These are phyloP conservation scores for Flaveria robusta DNA, from an alignment of 129 eudicot species.

Conservation along the genomic window DNA sequence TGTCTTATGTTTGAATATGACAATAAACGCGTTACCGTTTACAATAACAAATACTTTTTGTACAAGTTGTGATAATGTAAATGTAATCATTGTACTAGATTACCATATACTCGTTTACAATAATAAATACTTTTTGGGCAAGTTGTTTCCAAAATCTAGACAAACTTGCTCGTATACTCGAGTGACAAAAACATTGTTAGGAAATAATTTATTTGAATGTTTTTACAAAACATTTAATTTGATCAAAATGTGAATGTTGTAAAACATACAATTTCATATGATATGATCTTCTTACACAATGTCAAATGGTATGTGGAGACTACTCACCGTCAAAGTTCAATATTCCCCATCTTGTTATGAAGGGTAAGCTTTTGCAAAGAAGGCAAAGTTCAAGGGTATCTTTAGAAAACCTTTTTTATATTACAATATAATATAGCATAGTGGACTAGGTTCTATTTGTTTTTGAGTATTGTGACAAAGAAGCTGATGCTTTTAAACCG, in stretches of 20 bases:
- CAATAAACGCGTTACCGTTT: too few relatives aligned
- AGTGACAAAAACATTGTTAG: neutral
- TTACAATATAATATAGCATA: slow-evolving; percentile 25
- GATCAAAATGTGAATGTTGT: neutral
- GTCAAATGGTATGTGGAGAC: neutral
- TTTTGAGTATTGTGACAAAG: slow-evolving; percentile 26
- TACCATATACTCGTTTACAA: too few relatives aligned
- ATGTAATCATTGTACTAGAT: too few relatives aligned
- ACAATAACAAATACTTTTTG: too few relatives aligned
- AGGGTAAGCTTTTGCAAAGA: slow-evolving; percentile 14
- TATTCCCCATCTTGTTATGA: neutral
- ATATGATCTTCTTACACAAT: neutral
- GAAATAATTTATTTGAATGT: neutral
- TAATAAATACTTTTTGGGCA: too few relatives aligned
- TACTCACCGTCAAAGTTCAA: neutral
- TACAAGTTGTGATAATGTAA: too few relatives aligned
- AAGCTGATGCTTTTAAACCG: slow-evolving; percentile 38
- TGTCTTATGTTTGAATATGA: too few relatives aligned
- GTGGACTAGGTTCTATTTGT: slow-evolving; percentile 29
- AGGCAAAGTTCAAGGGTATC: slow-evolving; percentile 22
- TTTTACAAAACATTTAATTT: too few relatives aligned
- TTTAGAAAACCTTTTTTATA: neutral
- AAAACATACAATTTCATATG: neutral
- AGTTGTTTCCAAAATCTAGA: too few relatives aligned
- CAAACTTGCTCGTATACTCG: too few relatives aligned